These are phyloP conservation scores for Xylaria sp. DNA, from an alignment of 2,329 filamentous ascomycete genomes.

Conservation along the genomic window DNA sequence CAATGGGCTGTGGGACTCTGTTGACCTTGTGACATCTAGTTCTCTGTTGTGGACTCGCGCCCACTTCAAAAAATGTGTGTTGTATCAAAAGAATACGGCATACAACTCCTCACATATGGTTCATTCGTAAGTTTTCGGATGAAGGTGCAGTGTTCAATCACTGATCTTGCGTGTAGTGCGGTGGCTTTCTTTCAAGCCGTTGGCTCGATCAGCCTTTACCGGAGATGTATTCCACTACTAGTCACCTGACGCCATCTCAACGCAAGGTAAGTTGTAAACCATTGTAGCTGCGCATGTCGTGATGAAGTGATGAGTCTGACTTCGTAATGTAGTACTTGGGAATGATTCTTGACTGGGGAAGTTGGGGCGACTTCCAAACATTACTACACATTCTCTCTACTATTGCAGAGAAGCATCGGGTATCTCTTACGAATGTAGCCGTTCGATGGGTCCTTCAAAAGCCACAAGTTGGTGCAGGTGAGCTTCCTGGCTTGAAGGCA, in stretches of 20 bases:
- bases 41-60: constrained; percentile 50
- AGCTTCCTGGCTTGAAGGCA: not conserved
- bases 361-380: constrained; percentile 48
- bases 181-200: constrained; percentile 50
- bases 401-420: constrained; percentile 44
- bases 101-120: constrained; percentile 51
- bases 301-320: not conserved
- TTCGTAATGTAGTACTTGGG: constrained; percentile 44
- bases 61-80: constrained; percentile 47
- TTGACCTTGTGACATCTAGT: constrained; percentile 40
- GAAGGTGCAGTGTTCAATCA: no score
- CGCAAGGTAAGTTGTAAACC: constrained; percentile 44
- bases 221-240: constrained; percentile 48
- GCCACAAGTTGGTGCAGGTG: constrained; percentile 47
- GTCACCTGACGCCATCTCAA: constrained; percentile 51
- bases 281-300: not conserved
- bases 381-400: constrained; percentile 43
- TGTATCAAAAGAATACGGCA: constrained; percentile 46
- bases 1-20: not conserved
- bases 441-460: constrained; percentile 51
- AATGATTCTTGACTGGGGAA: constrained; percentile 48
- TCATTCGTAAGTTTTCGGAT: constrained; percentile 45
- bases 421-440: constrained; percentile 48
- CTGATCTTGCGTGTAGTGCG: constrained; percentile 43
- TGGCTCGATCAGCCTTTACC: constrained; percentile 50